phyloP scores from a whole-genome alignment of 2,329 filamentous ascomycete genomes.

The Aspergillus latus region DNA sequence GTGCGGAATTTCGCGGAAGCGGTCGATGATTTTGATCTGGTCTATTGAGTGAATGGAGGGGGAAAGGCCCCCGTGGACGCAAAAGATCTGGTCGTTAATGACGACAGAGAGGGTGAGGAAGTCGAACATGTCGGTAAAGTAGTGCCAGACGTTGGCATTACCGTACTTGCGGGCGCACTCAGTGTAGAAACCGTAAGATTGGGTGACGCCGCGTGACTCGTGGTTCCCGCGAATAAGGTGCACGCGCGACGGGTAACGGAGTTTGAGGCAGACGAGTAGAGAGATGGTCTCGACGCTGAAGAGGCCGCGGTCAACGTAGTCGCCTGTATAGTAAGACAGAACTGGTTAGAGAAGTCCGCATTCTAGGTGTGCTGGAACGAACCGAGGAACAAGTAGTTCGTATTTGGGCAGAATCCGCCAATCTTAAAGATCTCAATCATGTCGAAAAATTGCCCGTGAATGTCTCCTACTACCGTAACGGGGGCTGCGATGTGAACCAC shows the following conservation, averaged over 20 bases:
- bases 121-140: conserved; percentile 99
- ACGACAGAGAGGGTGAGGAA: conserved; percentile 95
- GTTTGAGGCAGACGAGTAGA: conserved; percentile 91
- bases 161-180: conserved; percentile 98
- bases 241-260: conserved; percentile 93
- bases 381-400: conserved; percentile 98
- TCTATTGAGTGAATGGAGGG: conserved; percentile 96
- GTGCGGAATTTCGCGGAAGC: conserved; percentile 96
- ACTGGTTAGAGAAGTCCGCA: conserved; percentile 9
- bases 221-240: conserved; percentile 97
- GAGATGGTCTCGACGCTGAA: conserved; percentile 99
- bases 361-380: conserved; percentile 20
- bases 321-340: conserved; percentile 57
- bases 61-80: conserved; percentile 88
- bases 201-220: conserved; percentile 94
- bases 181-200: conserved; percentile 98
- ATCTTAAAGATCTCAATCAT: conserved; percentile 99
- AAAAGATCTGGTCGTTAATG: conserved; percentile 98
- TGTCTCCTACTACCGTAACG: conserved; percentile 96
- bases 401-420: conserved; percentile 94
- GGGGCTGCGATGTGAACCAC: conserved; percentile 95
- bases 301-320: conserved; percentile 97
- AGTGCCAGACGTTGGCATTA: conserved; percentile 98
- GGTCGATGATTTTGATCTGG: conserved; percentile 99
- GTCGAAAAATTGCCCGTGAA: conserved; percentile 98